A percentile compares a stretch with the other conserved stretches of the same genome.
Conservation (phyloP, 805 yeast genomes). For the Starmera dryadoides region DNA sequence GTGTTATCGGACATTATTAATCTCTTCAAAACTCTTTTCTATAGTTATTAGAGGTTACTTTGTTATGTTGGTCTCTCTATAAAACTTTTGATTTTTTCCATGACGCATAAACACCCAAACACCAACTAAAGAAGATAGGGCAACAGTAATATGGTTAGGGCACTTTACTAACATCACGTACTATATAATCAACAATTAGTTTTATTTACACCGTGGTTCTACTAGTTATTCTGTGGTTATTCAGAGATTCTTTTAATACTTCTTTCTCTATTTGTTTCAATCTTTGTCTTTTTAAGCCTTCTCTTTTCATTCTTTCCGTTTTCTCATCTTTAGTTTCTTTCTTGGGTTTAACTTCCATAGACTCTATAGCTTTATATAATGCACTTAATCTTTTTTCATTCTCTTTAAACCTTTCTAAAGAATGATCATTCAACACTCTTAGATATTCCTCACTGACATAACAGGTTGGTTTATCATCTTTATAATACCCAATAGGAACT, state of each 20-base stretch:
- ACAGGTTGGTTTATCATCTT: slow-evolving; percentile 26
- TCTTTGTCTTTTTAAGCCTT: slow-evolving; percentile 30
- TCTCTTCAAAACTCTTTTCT: background rate
- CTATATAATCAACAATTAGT: too few species aligned
- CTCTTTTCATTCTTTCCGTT: slow-evolving; percentile 42
- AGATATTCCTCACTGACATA: slow-evolving; percentile 50
- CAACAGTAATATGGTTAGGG: too few species aligned
- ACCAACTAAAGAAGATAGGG: too few species aligned
- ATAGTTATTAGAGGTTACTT: background rate
- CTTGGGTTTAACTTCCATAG: slow-evolving; percentile 13
- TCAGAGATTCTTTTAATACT: too few species aligned
- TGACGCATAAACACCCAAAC: too few species aligned
- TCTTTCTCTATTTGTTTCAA: background rate
- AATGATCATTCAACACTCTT: slow-evolving; percentile 41
- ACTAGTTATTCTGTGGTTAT: too few species aligned
- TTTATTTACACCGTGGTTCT: too few species aligned
- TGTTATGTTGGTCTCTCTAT: background rate
- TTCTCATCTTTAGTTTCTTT: slow-evolving; percentile 53
- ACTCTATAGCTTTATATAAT: slow-evolving; percentile 35
- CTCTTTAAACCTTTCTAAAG: slow-evolving; percentile 59
- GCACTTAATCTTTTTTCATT: slow-evolving; percentile 50
- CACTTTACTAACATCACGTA: too few species aligned
- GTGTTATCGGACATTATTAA: background rate
- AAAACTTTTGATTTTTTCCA: too few species aligned
- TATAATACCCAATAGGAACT: slow-evolving; percentile 61